Evolutionary conservation across 352 stramenopile species (phyloP).

Genomic region (Discostella stelligera): DNA sequence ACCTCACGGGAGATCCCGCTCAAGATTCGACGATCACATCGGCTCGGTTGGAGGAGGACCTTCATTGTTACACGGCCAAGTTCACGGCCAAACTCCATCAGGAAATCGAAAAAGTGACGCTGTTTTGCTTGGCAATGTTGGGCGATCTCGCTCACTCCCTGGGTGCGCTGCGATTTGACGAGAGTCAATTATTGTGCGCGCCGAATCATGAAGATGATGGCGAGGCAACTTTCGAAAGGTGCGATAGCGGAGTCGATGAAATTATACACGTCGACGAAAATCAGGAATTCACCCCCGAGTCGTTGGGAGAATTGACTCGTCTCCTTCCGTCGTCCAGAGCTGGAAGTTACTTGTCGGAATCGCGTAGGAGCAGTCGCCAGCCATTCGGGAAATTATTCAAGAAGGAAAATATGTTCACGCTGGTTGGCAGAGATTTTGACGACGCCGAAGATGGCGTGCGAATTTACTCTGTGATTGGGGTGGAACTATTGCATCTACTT

Average conservation of each 20-base stretch:
- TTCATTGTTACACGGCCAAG: slow-evolving; percentile 11
- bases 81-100: slow-evolving; percentile 48
- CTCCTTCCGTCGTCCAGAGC: slow-evolving; percentile 19
- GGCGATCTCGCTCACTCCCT: slow-evolving; percentile 60
- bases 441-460: slow-evolving; percentile 21
- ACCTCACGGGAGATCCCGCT: slow-evolving; percentile 12
- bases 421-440: slow-evolving; percentile 30
- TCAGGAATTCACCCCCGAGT: not conserved
- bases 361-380: slow-evolving; percentile 1
- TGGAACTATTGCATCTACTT: slow-evolving; percentile 63
- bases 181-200: not conserved
- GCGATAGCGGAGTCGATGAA: not conserved
- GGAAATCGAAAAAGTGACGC: slow-evolving; percentile 72
- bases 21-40: not conserved
- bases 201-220: not conserved
- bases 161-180: slow-evolving; percentile 42
- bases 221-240: not conserved
- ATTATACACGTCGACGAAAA: not conserved
- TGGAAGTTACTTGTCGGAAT: not conserved
- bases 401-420: slow-evolving; percentile 18
- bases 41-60: slow-evolving; percentile 4
- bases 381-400: slow-evolving; percentile 23
- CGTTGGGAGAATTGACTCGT: not conserved
- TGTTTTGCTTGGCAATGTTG: slow-evolving; percentile 57
- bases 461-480: slow-evolving; percentile 41